Evolutionary conservation across 1,284 basidiomycete species (phyloP), one percentile per base, ranked within the genome.

Genomic region (Cryptococcus sp.): DNA sequence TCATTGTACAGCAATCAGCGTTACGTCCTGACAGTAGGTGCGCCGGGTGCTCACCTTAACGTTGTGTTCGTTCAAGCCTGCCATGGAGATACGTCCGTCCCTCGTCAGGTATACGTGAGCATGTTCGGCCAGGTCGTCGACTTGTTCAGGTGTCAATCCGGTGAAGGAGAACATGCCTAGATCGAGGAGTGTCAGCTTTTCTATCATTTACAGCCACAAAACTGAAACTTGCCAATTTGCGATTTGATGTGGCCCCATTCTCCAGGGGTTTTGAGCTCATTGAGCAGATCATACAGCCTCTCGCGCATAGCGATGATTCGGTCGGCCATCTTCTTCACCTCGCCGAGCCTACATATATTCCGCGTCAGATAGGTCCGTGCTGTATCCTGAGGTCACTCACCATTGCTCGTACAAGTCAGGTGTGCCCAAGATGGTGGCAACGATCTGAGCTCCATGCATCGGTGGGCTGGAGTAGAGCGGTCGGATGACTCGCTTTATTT

Each of bases 401-500:
- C 95, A 99, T 78, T 96, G 86, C 41, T 82, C 72, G 78, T 92
- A 93, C 53, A 98, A 84, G 57, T 85, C 83, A n/a, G 83, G 80
- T 66, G 88, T 84, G 66, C 87, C 87, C 46, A 97, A 82, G 69
- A 96, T 92, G 46, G 88, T 84, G 72, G 84, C 87, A 60, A 93
- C 95, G 67, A 99, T 88, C 56, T 90, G 86, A 45, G 96, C 95
- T 69, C 95, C 95, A 78, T 99, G 93, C 48, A 94, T 81, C 19
- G 96, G 95, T 54, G 95, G 96, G 84, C 97, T 98, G 59, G 95
- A 99, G 84, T 99, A 99, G 85, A 98, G 88, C 42, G 95, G 95
- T 27, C 96, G 90, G 66, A 99, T 89, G 68, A 97, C 82, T 70
- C 97, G 93, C 85, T 97, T 97, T 77, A 94, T 80, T 80, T 98